Conservation (phyloP, 1,139 yeast species). For the Protomyces arabidopsidicola region DNA sequence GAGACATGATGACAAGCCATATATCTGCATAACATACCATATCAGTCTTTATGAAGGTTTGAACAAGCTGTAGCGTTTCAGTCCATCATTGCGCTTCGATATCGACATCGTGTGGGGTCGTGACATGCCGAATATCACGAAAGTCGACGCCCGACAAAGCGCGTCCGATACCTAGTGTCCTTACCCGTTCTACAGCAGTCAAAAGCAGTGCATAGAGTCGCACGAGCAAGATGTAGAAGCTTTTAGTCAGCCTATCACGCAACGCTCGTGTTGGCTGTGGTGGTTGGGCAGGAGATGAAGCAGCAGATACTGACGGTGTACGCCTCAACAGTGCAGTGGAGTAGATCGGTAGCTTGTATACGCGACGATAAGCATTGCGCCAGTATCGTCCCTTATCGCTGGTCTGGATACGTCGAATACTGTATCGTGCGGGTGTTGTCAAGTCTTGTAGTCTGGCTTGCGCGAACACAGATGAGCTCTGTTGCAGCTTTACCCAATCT, state of each 20-base stretch:
- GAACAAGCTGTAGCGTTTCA: no score
- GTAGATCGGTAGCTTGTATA: background rate
- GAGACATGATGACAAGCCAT: no score
- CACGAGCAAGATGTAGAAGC: background rate
- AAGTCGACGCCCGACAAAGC: background rate
- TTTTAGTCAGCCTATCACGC: background rate
- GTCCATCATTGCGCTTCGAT: background rate
- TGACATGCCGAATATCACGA: background rate
- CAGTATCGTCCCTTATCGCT: background rate
- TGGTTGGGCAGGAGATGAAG: background rate
- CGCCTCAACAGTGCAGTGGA: background rate
- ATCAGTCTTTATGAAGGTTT: no score
- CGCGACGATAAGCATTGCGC: background rate
- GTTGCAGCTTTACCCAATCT: background rate
- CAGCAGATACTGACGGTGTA: no score
- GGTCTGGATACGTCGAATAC: background rate
- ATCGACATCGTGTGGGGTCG: background rate
- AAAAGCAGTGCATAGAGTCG: background rate
- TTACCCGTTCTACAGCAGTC: background rate
- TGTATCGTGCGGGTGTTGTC: background rate
- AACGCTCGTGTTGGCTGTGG: background rate
- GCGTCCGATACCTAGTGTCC: background rate
- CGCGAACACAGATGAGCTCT: background rate
- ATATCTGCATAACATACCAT: no score
- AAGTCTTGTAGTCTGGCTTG: background rate